Conservation (phyloP, 2,329 filamentous ascomycete species). For the Talaromyces sp. region DNA sequence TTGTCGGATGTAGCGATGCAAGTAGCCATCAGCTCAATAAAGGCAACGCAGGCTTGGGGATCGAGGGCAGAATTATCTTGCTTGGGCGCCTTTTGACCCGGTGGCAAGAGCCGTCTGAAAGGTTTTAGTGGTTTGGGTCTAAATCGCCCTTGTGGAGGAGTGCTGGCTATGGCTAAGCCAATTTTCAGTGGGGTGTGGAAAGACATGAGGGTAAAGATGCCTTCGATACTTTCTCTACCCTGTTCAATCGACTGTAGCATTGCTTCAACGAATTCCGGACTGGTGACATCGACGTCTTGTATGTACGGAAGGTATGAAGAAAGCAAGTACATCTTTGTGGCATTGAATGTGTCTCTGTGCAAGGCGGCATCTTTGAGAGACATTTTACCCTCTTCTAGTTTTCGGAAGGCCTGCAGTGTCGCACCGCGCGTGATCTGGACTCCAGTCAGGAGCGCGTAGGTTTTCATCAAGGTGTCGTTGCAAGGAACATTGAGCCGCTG, state of each 20-base stretch:
- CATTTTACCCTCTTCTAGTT: constrained; percentile 21
- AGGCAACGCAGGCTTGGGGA: constrained; percentile 33
- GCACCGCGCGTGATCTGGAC: constrained; percentile 18
- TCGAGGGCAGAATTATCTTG: constrained; percentile 18
- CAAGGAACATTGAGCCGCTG: constrained; percentile 26
- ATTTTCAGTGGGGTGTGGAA: constrained; percentile 35
- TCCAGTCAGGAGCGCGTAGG: constrained; percentile 21
- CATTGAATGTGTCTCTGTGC: constrained; percentile 21
- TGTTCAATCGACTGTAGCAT: constrained; percentile 26
- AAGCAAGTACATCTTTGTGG: constrained; percentile 21
- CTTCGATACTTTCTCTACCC: constrained; percentile 21
- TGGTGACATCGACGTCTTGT: constrained; percentile 29
- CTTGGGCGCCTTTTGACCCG: constrained; percentile 1
- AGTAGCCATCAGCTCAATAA: constrained; percentile 43
- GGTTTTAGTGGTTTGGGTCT: not conserved
- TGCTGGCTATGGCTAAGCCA: constrained; percentile 29
- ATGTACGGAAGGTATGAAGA: constrained; percentile 26
- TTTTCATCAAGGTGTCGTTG: constrained; percentile 24
- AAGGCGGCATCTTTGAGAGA: constrained; percentile 25
- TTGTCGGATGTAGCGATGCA: constrained; percentile 35
- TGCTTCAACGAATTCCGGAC: constrained; percentile 24
- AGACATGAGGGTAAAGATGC: constrained; percentile 30
- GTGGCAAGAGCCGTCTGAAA: constrained; percentile 9
- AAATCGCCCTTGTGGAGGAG: constrained; percentile 5
- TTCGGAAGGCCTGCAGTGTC: constrained; percentile 19